Evolutionary conservation across 2,329 filamentous ascomycete species (phyloP), one percentile per base, ranked within the genome.

Genomic region (Thelonectria discophora): DNA sequence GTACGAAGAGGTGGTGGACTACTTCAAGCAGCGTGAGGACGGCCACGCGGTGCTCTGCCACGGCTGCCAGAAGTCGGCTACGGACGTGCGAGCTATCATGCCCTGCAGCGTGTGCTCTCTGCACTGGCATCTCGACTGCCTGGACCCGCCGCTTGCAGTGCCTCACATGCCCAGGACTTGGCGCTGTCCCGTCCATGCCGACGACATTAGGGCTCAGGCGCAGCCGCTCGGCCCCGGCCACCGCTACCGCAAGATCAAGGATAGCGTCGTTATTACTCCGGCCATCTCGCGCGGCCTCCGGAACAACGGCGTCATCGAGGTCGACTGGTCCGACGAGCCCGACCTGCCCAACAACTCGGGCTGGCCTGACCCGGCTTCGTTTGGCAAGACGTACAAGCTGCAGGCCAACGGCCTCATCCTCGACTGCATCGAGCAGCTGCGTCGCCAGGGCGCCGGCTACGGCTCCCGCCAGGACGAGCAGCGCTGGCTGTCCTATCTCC

Each of bases 111-210:
- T 85, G 71, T 99, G 94, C 77, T 83, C 86, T 12, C 84, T 92
- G 34, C 85, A 89, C 73, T 99, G 94, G 91, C 95, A 99, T 79
- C 82, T 97, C 53, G 94, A 98, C 77, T 99, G 95, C 77, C 81
- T 97, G 15, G 89, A 96, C 73, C 92, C 93, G 27, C 94, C 94
- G 34, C 80, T 94, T 72, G 88, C 93, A 34, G 88, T 91, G 57
- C 91, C 93, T 40, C 94, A 94, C 11, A 84, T 88, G 52, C 82
- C 90, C 53, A 88, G 89, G 71, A 90, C 88, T 57, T 99, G 93
- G 92, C 90, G 88, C 77, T 99, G 95, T 74, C 94, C 94, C 51
- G 88, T 91, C 65, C 95, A 99, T 74, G 83, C 90, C 43, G 92
- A 95, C 55, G 89, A 94, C 65, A 84, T 94, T 58, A 82, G 97